Conservation (phyloP, 495 filamentous ascomycete genomes). For the Gamarada debralockiae region DNA sequence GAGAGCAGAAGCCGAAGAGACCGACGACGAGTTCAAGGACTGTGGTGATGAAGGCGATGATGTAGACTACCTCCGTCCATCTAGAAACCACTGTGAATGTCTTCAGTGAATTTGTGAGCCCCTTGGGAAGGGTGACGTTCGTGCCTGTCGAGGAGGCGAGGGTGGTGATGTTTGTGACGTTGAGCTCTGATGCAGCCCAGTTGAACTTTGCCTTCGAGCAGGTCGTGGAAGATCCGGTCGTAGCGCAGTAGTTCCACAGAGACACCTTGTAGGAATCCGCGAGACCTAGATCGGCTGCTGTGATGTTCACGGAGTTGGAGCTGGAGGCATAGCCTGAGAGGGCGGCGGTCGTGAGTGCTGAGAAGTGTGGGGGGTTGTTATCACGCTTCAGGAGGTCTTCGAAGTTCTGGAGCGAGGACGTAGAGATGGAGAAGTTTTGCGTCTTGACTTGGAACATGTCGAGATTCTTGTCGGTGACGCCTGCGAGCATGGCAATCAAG, state of each 20-base stretch:
- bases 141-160: conserved; percentile 29
- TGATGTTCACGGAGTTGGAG: conserved; percentile 32
- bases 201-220: conserved; percentile 66
- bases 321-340: background rate
- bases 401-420: conserved; percentile 18
- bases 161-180: conserved; percentile 47
- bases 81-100: conserved; percentile 67
- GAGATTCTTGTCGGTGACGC: conserved; percentile 62
- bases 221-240: conserved; percentile 34
- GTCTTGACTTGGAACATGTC: conserved; percentile 71
- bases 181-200: conserved; percentile 69
- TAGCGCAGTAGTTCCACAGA: conserved; percentile 83
- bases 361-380: background rate
- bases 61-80: conserved; percentile 66
- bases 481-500: conserved; percentile 67
- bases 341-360: conserved; percentile 5
- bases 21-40: conserved; percentile 74
- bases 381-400: conserved; percentile 7
- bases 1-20: conserved; percentile 59
- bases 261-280: conserved; percentile 76
- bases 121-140: conserved; percentile 53
- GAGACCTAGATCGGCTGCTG: conserved; percentile 53
- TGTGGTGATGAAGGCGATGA: conserved; percentile 56
- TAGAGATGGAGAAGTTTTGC: conserved; percentile 38
- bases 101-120: conserved; percentile 61